phyloP scores from a whole-genome alignment of 768 basidiomycete species.

The Panus rudis region DNA sequence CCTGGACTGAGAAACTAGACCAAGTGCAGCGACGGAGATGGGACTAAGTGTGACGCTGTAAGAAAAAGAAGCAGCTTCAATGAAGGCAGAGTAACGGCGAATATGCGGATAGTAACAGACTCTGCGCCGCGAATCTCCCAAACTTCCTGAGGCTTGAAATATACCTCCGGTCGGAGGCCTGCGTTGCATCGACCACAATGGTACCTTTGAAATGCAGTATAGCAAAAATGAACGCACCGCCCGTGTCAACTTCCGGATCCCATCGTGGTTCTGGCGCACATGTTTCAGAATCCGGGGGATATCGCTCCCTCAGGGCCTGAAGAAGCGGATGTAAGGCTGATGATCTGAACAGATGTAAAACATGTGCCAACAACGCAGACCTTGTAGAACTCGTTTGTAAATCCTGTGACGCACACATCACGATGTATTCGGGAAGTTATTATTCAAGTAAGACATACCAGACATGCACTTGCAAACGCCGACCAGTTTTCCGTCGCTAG shows the following conservation, averaged over 20 bases:
- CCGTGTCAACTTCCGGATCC: constrained; percentile 50
- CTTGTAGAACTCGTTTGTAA: constrained; percentile 79
- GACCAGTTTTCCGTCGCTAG: constrained; percentile 50
- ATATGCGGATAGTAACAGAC: constrained; percentile 25
- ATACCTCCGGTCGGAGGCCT: constrained; percentile 62
- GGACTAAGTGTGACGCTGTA: constrained; percentile 76
- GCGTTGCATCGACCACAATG: neutral
- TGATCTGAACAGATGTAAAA: neutral
- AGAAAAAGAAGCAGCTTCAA: constrained; percentile 6
- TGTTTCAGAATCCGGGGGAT: constrained; percentile 47
- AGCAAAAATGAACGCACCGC: constrained; percentile 36
- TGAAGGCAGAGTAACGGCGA: neutral
- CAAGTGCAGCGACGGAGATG: constrained; percentile 72
- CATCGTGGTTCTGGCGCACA: constrained; percentile 48
- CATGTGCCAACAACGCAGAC: constrained; percentile 26
- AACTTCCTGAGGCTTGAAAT: constrained; percentile 66
- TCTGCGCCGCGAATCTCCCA: constrained; percentile 88
- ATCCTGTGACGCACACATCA: constrained; percentile 40
- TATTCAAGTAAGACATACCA: constrained; percentile 34
- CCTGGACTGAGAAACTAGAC: constrained; percentile 45
- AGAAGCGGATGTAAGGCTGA: constrained; percentile 2
- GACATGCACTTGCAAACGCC: constrained; percentile 91
- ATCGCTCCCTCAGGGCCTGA: constrained; percentile 59
- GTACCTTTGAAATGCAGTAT: constrained; percentile 1
- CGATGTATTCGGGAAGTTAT: neutral